A percentile compares a stretch with the other conserved stretches of the same genome.
These are phyloP conservation scores for Schizophyllum amplum DNA, from an alignment of 1,284 basidiomycete species.

Conservation along the genomic window DNA sequence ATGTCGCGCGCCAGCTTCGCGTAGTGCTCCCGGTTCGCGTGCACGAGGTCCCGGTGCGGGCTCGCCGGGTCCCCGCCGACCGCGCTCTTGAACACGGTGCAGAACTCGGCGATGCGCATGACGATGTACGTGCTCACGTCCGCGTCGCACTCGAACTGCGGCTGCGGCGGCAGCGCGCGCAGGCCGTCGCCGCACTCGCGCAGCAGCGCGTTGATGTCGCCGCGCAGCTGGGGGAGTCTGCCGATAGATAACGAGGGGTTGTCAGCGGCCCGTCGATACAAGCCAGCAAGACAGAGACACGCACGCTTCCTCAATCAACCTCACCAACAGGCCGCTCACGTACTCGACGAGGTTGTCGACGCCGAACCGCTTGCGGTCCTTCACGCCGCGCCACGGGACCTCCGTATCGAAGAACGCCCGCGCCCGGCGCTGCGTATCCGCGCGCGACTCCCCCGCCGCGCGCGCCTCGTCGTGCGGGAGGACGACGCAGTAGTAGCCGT, in stretches of 20 bases:
- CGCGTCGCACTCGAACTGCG: slow-evolving; percentile 15
- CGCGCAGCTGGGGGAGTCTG: slow-evolving; percentile 36
- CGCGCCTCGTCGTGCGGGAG: slow-evolving; percentile 57
- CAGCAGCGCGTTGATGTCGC: slow-evolving; percentile 30
- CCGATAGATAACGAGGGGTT: too few relatives aligned
- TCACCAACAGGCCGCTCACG: slow-evolving; percentile 43
- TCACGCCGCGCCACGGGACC: slow-evolving; percentile 41
- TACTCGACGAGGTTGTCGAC: slow-evolving; percentile 44
- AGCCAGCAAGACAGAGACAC: slow-evolving; percentile 16
- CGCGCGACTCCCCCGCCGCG: slow-evolving; percentile 23
- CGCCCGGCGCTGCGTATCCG: slow-evolving; percentile 32
- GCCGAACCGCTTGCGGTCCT: slow-evolving; percentile 41
- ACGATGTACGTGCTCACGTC: slow-evolving; percentile 41
- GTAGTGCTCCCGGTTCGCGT: slow-evolving; percentile 16
- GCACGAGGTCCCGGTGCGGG: slow-evolving; percentile 32
- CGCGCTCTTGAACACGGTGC: slow-evolving; percentile 24
- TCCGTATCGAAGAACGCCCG: slow-evolving; percentile 38
- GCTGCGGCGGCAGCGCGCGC: slow-evolving; percentile 29
- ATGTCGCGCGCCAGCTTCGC: slow-evolving; percentile 19
- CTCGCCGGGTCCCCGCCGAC: slow-evolving; percentile 20
- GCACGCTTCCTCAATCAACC: slow-evolving; percentile 43
- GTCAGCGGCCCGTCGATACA: background rate
- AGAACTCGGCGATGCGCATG: slow-evolving; percentile 37
- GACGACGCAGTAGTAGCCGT: slow-evolving; percentile 62
- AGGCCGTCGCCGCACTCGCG: slow-evolving; percentile 27